Conservation (phyloP, 306 rosid species). For the Pterocarpus santalinus region DNA sequence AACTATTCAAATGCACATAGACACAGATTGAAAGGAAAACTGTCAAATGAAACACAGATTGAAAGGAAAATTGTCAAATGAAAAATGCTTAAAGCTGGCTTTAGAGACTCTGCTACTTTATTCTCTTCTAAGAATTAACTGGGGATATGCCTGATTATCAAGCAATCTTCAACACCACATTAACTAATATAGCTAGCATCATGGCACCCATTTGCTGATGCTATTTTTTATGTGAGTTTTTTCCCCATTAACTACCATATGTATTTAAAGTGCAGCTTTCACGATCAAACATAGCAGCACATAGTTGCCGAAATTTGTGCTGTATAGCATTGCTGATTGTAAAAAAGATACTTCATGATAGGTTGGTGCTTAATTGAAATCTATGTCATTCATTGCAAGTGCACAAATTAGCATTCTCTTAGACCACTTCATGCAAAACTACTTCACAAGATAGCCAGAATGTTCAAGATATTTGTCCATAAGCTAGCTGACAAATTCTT, state of each 20-base stretch:
- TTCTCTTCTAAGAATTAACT: slow-evolving; percentile 28
- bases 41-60: not conserved
- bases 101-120: not conserved
- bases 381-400: slow-evolving; percentile 30
- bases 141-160: slow-evolving; percentile 11
- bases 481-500: slow-evolving; percentile 32
- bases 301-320: not conserved
- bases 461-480: not conserved
- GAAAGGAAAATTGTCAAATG: not conserved
- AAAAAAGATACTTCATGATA: not conserved
- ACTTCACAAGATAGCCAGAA: slow-evolving; percentile 31
- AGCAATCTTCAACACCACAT: not conserved
- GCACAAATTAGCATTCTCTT: slow-evolving; percentile 27
- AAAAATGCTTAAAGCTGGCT: not conserved
- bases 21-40: no score
- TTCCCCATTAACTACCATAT: not conserved
- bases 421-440: slow-evolving; percentile 21
- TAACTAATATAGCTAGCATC: not conserved
- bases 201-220: not conserved
- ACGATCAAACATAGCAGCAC: slow-evolving; percentile 4
- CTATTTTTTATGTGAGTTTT: not conserved
- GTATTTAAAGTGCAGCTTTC: slow-evolving; percentile 13
- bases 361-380: slow-evolving; percentile 24
- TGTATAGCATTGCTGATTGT: slow-evolving; percentile 20
- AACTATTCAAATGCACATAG: no score